Base-by-base conservation (phyloP, 2,329 filamentous ascomycete genomes). In the Pseudocercospora pini-densiflorae region DNA sequence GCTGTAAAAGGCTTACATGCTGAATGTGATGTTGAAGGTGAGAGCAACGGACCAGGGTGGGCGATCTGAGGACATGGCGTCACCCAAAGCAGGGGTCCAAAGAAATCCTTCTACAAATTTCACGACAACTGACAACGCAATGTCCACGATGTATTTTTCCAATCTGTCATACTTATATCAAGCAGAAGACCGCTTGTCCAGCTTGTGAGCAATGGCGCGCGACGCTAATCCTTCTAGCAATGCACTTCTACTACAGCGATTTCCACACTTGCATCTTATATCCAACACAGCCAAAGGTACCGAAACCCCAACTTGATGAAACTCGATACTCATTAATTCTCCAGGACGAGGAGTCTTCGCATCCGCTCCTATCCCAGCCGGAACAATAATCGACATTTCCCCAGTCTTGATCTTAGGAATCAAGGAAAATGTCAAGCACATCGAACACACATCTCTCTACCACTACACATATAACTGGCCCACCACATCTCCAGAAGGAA, bases 381-480 rank as follows among this genome's bases (percentile, higher is more conserved):
- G 80, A 12, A 85, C 83, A 0, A 73, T 84, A 5, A 76, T 87
- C 65, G 86, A 87, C 69, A 80, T 82, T 8, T 85, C 79, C 47
- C 85, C 85, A 3, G 85, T 86, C 5, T 74, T 88, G 5, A 74
- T 87, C 2, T 75, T 88, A 16, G 79, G 80, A 29, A 71, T 79
- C 0, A 71, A 77, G 51, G 84, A 87, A 69, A 86, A 85, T 68
- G 77, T 79, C 62, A 69, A 79, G 12, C 79, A 87, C 71, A 80
- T 87, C 63, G 78, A 79, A 61, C 80, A 85, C 31, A 87, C 85
- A 0, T 77, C 79, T 1, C 74, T 88, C 3, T 84, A 83, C 72
- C 83, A 87, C 72, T 88, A 88, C 70, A 87, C 85, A 31, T 87
- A 87, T 69, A 84, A 84, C 70, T 85, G 82, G 83, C 81, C 80